These are phyloP conservation scores for Candolleomyces aberdarensis DNA, from an alignment of 768 basidiomycete species.

Conservation along the genomic window DNA sequence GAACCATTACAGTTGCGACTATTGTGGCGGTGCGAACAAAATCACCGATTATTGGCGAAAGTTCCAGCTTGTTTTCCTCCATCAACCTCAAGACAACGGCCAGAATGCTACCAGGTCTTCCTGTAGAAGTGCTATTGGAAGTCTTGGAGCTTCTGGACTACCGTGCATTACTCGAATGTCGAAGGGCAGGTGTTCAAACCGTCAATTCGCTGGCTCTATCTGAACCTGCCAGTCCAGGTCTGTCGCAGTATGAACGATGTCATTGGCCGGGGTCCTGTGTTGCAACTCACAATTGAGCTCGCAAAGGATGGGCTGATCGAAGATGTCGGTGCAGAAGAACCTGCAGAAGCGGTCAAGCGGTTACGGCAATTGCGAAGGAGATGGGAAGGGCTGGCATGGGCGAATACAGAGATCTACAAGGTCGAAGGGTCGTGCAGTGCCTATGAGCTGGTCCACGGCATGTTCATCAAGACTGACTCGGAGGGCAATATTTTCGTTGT, in stretches of 20 bases:
- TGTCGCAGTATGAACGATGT: background rate
- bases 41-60: too few species aligned
- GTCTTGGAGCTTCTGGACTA: background rate
- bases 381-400: slow-evolving; percentile 2
- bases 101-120: background rate
- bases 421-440: slow-evolving; percentile 28
- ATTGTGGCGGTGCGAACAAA: too few species aligned
- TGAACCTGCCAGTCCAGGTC: background rate
- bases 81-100: background rate
- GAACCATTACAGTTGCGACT: too few species aligned
- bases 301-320: background rate
- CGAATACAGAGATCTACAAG: background rate
- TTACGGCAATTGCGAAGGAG: background rate
- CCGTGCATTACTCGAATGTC: background rate
- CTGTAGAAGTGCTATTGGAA: background rate
- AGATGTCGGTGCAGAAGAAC: background rate
- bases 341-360: background rate
- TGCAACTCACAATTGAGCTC: background rate
- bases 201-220: background rate
- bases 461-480: slow-evolving; percentile 44
- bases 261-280: background rate
- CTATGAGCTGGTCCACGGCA: slow-evolving; percentile 60
- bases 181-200: background rate
- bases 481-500: slow-evolving; percentile 17
- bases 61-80: too few species aligned